Base-by-base conservation (phyloP, 2,329 filamentous ascomycete species). In the Penicillium sp. region DNA sequence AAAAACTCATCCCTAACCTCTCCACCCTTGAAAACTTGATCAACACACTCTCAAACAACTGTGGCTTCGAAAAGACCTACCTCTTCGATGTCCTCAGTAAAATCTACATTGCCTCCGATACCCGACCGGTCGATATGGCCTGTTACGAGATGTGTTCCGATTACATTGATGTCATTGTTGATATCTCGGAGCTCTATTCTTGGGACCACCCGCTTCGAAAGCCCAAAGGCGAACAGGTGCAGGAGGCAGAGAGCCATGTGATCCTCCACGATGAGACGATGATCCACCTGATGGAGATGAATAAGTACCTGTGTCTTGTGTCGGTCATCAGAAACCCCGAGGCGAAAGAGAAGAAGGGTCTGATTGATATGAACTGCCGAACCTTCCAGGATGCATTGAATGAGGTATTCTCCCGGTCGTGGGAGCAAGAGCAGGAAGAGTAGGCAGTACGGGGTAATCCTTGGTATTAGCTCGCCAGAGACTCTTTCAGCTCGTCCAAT, bases 121-220 rank as follows among this genome's bases (percentile, higher is more conserved):
- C 89, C 26, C 89, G 90, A 34, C 93, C 93, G 0, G 91, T 93
- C 28, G 93, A 97, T 69, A 94, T 97, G 82, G 89, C 90, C 37
- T 93, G 90, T 71, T 99, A 99, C 73, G 94, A 97, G 77, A 96
- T 97, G 69, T 99, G 94, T 77, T 96, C 91, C 46, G 94, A 99
- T 71, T 97, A 96, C 71, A 97, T 99, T 64, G 94, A 99, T 72
- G 92, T 97, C 56, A 96, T 99, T 58, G 93, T 97, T 54, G 94
- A 99, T 71, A 89, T 97, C 50, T 94, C 91, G 24, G 93, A 97
- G 70, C 88, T 99, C 34, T 99, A 97, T 70, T 93, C 92, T 42
- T 97, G 83, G 82, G 80, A 83, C 59, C 75, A 82, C 29, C 73
- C 67, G 46, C 69, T 67, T 49, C 74, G 73, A 52, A 73, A 73